Conservation (phyloP, 768 basidiomycete species). For the Termitomyces sp. region DNA sequence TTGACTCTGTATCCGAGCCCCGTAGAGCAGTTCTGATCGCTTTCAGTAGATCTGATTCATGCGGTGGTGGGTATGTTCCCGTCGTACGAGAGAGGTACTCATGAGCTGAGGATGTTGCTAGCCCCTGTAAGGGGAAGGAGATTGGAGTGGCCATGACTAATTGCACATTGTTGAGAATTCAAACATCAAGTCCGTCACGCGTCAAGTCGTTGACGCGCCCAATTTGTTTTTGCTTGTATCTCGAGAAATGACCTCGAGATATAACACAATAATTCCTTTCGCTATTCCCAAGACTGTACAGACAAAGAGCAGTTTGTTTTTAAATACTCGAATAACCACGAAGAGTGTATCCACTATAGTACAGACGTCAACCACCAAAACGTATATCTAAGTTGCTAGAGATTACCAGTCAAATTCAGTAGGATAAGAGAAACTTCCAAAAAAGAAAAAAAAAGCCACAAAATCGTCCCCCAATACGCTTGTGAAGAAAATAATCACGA, state of each 20-base stretch:
- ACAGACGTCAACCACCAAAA: constrained; percentile 10
- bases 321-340: constrained; percentile 1
- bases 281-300: constrained; percentile 8
- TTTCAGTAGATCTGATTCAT: constrained; percentile 40
- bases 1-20: constrained; percentile 40
- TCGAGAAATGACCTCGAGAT: neutral
- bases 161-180: constrained; percentile 4
- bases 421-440: constrained; percentile 8
- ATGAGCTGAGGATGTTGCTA: constrained; percentile 36
- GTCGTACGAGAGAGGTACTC: constrained; percentile 30
- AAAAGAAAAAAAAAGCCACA: constrained; percentile 9
- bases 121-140: constrained; percentile 35
- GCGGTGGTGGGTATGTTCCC: constrained; percentile 12
- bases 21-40: constrained; percentile 57
- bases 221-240: neutral
- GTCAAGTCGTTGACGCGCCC: constrained; percentile 3
- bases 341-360: constrained; percentile 13
- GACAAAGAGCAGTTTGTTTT: neutral
- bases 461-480: constrained; percentile 12
- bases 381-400: constrained; percentile 9
- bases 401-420: constrained; percentile 14
- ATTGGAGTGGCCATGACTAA: constrained; percentile 15
- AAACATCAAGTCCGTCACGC: neutral
- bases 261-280: neutral
- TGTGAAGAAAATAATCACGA: constrained; percentile 9